Evolutionary conservation across 495 filamentous ascomycete species (phyloP), one percentile per base, ranked within the genome.

Genomic region (Neurospora sp.): DNA sequence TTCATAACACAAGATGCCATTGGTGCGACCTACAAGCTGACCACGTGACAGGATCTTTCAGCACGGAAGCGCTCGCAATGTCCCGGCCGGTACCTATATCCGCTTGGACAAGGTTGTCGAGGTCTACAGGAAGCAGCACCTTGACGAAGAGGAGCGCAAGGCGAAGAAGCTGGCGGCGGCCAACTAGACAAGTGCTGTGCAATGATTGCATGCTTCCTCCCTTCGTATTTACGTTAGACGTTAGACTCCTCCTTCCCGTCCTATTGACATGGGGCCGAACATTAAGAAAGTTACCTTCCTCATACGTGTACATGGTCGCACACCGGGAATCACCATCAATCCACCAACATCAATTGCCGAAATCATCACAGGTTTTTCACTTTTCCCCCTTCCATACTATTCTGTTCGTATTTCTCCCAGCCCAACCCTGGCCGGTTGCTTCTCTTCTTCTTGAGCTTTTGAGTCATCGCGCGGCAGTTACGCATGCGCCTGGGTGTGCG

Each of bases 61-160:
- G 75, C 76, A 81, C 59, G 83, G 83, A 68, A 82, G 82, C 9
- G 82, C 80, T 39, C 78, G 72, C 72, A 84, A 83, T 76, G 81
- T 86, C n/a, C 83, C 82, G 22, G 85, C 85, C 6, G 84, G 85
- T 40, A 80, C 82, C 74, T 78, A 75, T 73, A 70, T 78, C 44
- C 83, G 84, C 77, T 71, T 87, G 14, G 79, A 81, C 79, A 77
- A 85, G 77, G 79, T 87, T 45, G 79, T 85, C 18, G 84, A 81
- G 69, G 83, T 86, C 75, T 87, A 85, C 80, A 76, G 78, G 74
- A 78, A 83, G 78, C 78, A 84, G 73, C 80, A 84, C 71, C 78
- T 82, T 69, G 81, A 78, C 14, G 83, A 83, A 45, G 84, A 87
- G 77, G 85, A 81, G 73, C 82, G 82, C 61, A 85, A 84, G 76